Evolutionary conservation across 495 filamentous ascomycete genomes (phyloP).

Genomic region (Xylaria acuta): DNA sequence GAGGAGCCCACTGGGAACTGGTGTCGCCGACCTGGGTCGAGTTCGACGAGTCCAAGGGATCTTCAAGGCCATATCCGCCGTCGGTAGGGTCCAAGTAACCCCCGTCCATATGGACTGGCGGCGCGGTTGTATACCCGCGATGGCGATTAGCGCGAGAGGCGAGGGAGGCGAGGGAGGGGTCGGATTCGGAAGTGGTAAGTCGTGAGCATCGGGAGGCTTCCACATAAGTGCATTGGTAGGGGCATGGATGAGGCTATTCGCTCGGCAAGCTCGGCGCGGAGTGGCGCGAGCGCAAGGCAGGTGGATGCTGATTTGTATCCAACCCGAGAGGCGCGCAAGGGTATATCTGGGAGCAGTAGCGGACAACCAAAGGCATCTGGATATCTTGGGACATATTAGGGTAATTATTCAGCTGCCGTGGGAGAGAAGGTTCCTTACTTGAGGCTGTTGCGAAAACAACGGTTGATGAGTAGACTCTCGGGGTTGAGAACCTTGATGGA

Average conservation of each 20-base stretch:
- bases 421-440: background rate
- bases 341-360: background rate
- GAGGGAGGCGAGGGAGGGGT: background rate
- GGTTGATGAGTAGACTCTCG: background rate
- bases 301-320: background rate
- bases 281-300: background rate
- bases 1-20: conserved; percentile 2
- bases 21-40: conserved; percentile 8
- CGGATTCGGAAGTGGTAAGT: background rate
- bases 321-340: background rate
- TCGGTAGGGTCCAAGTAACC: background rate
- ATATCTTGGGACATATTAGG: background rate
- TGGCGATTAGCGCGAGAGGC: background rate
- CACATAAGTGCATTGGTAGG: background rate
- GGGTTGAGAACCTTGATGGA: conserved; percentile 20
- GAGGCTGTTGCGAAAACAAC: background rate
- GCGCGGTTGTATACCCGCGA: background rate
- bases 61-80: background rate
- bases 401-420: background rate
- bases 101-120: conserved; percentile 5
- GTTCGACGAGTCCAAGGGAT: conserved; percentile 2
- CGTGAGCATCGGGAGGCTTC: background rate
- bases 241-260: background rate
- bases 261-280: background rate
- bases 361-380: background rate